Base-by-base conservation (phyloP, 2,329 filamentous ascomycete genomes). In the Paraphaeosphaeria sporulosa region DNA sequence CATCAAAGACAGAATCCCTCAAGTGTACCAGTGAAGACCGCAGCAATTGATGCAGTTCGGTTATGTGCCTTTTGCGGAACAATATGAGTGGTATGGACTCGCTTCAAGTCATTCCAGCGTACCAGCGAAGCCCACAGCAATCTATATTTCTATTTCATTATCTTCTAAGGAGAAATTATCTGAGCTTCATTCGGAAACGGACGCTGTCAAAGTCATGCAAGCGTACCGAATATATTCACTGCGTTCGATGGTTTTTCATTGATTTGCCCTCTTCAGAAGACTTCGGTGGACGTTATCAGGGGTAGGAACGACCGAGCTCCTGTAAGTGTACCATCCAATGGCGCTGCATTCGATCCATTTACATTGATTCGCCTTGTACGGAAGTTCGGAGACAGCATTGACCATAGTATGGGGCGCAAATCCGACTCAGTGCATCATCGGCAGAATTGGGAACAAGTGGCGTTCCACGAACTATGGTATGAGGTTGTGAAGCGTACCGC, bases 391-490 rank as follows among this genome's bases (percentile, higher is more conserved):
- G 44, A 12, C 44, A 27, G 13, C 9, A 21, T n/a, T 9, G 19
- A 36, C 19, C 27, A 2, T 38, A 12, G 8, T 17, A 17, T n/a
- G 27, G 10, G 36, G 47, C 27, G n/a, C 3, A 21, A 34, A 21
- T 4, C 12, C 30, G 17, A 34, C 38, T 32, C 13, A 32, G 38
- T 12, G n/a, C 9, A 30, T 15, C 8, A 42, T 36, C 36, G 25
- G 36, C 13, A 38, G 17, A 32, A 21, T 55, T 21, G 34, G 9
- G 38, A 34, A 27, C 17, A 21, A 23, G 17, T 40, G n/a, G 30
- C 38, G 50, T 54, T n/a, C 4, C 43, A 47, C 30, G 30, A 56
- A 46, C 43, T 27, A 47, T 34, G 43, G 40, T 55, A 43, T 10
- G 8, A 36, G 21, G 13, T 21, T 15, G 6, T 12, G n/a, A 47